phyloP scores from a whole-genome alignment of 1,139 yeast genomes.

The Nakaseomyces nivariensis region DNA sequence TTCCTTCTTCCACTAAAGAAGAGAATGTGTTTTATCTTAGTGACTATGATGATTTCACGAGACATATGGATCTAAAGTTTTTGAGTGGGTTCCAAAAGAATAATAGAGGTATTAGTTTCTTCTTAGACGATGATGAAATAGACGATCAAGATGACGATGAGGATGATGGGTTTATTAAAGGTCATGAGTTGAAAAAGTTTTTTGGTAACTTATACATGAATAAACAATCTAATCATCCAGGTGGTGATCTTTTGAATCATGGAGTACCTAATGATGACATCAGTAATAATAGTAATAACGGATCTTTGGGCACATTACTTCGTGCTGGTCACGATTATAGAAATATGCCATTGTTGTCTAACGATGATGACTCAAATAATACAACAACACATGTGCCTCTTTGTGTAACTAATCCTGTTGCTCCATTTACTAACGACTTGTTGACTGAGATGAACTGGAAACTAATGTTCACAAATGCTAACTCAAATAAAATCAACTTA shows the following conservation, averaged over 20 bases:
- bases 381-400: not conserved
- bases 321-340: slow-evolving; percentile 2
- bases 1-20: not conserved
- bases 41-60: slow-evolving; percentile 1
- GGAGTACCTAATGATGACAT: not conserved
- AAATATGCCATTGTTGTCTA: not conserved
- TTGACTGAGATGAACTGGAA: not conserved
- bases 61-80: not conserved
- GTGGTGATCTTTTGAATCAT: too few species aligned
- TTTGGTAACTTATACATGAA: not conserved
- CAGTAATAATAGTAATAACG: not conserved
- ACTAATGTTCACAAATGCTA: not conserved
- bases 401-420: not conserved
- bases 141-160: slow-evolving; percentile 8
- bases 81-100: not conserved
- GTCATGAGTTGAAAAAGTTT: not conserved
- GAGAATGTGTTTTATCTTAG: not conserved
- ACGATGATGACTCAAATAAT: not conserved
- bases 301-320: not conserved
- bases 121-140: slow-evolving; percentile 3
- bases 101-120: not conserved
- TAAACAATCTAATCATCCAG: not conserved
- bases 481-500: not conserved
- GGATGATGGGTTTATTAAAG: slow-evolving; percentile 6
- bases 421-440: not conserved